Evolutionary conservation across 2,329 filamentous ascomycete genomes (phyloP), one percentile per base, ranked within the genome.

Genomic region (Colletotrichum navitas): DNA sequence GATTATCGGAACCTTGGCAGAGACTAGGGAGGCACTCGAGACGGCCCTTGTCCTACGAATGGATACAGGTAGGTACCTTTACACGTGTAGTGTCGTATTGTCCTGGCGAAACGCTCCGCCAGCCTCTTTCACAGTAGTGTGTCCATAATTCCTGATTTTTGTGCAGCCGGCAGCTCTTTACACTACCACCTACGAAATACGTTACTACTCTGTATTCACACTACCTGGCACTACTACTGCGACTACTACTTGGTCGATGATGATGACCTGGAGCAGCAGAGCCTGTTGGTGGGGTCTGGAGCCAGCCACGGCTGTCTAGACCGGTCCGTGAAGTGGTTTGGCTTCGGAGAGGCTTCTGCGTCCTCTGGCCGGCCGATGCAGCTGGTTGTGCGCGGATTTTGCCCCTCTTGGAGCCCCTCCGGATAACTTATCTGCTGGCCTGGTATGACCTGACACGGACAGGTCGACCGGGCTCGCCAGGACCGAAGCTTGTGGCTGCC

Each of bases 401-500:
- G 64, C 68, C 68, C 55, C 63, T 68, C 68, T 43, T 47, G 49
- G 39, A n/a, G 32, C 49, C 26, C 61, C 49, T 58, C 43, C 64
- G 68, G 58, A 68, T 51, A 59, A 68, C 41, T 39, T 39, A 14
- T 8, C 16, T 59, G 39, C 6, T 52, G 49, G 49, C 26, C 24
- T 59, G 58, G 26, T 59, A 68, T 68, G 68, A 63, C 63, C 51
- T 59, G 64, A 47, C 54, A 62, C 58, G 34, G 56, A 47, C 63
- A 56, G 49, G 55, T 49, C 56, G 67, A 49, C 63, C 47, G 34
- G 51, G 54, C 54, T 63, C 65, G 55, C 32, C 43, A n/a, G 51
- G 45, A 51, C 59, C 55, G 41, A 56, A 54, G 65, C 61, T 49
- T 63, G 59, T 41, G 59, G 43, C 29, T 21, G 60, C 45, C 21